phyloP scores from a whole-genome alignment of 345 rosid species.

The Sapria himalayana region DNA sequence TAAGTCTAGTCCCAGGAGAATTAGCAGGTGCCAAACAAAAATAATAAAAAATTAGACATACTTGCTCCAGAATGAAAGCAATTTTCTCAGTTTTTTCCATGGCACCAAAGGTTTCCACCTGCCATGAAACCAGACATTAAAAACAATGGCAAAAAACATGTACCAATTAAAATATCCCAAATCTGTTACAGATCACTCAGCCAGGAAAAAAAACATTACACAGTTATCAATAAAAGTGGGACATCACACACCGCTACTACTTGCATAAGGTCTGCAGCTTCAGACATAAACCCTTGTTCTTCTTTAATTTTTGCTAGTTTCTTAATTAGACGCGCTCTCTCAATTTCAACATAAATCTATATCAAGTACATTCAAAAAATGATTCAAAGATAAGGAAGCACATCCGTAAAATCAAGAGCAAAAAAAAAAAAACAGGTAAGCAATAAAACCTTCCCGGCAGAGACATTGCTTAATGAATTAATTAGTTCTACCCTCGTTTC shows the following conservation, averaged over 20 bases:
- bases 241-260: constrained; percentile 68
- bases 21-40: no score
- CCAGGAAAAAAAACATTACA: background rate
- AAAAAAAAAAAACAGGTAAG: background rate
- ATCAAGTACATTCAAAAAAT: no score
- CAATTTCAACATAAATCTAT: constrained; percentile 85
- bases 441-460: constrained; percentile 61
- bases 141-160: no score
- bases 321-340: constrained; percentile 77
- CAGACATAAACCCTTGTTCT: constrained; percentile 65
- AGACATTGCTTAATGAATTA: constrained; percentile 45
- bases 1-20: no score
- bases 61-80: constrained; percentile 89
- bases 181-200: background rate
- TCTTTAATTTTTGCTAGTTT: constrained; percentile 87
- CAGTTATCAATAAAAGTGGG: background rate
- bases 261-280: constrained; percentile 98
- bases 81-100: constrained; percentile 96
- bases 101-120: constrained; percentile 98
- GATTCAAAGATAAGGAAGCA: background rate
- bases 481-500: constrained; percentile 85
- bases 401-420: background rate
- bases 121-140: no score
- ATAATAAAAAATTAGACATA: constrained; percentile 6
- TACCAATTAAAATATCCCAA: no score